phyloP scores from a whole-genome alignment of 805 yeast genomes.

The Ogataea nonfermentans region DNA sequence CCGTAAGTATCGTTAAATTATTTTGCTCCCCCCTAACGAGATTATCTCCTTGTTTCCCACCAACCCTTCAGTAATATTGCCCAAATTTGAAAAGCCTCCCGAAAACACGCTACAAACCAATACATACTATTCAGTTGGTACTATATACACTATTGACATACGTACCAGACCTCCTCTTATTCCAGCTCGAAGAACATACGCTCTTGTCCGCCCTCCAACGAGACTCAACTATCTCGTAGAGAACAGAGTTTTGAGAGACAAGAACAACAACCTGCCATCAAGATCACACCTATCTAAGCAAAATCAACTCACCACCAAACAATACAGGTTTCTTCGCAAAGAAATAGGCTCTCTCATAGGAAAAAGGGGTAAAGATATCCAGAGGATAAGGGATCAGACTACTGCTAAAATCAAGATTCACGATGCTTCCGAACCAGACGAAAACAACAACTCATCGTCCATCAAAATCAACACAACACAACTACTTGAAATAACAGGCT shows the following conservation, averaged over 20 bases:
- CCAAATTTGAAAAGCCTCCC: conserved; percentile 3
- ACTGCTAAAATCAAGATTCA: conserved; percentile 40
- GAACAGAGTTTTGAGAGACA: conserved; percentile 1
- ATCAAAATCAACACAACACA: conserved; percentile 9
- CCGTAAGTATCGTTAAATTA: neutral
- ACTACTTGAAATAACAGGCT: conserved; percentile 17
- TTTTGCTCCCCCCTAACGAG: conserved; percentile 2
- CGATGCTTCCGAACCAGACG: conserved; percentile 18
- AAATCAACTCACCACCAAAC: conserved; percentile 7
- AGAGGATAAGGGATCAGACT: conserved; percentile 33
- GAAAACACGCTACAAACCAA: neutral
- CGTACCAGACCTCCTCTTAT: neutral
- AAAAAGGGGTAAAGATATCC: conserved; percentile 39
- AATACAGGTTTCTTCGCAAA: conserved; percentile 23
- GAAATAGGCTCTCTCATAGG: conserved; percentile 46
- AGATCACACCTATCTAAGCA: neutral
- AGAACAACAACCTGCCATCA: neutral
- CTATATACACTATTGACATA: neutral
- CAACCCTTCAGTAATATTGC: conserved; percentile 3
- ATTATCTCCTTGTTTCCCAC: conserved; percentile 1
- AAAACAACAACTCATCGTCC: neutral
- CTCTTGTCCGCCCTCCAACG: conserved; percentile 1
- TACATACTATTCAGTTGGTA: conserved; percentile 3
- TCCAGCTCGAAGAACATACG: too few relatives aligned
- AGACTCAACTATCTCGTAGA: conserved; percentile 1